Base-by-base conservation (phyloP, 805 yeast species). In the Kodamaea jinghongensis region DNA sequence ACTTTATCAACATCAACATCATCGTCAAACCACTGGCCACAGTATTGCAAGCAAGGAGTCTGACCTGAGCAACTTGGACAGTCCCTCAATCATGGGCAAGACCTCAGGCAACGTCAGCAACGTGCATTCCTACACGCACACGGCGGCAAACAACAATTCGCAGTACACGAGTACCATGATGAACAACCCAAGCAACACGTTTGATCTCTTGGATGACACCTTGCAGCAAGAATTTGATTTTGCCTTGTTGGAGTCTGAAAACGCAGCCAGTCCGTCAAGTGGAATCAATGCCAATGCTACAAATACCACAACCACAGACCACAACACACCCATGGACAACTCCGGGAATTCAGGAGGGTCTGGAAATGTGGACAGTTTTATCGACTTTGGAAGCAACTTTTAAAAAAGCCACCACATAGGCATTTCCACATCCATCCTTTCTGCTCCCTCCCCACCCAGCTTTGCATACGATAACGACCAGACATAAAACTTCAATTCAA, bases 311-410 rank as follows among this genome's bases (percentile, higher is more conserved):
- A 26, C 28, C 16, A 34, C 39, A 17, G 34, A 34, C 28, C 38
- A 28, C 17, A 38, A 31, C 31, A 31, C 41, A 4, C 41, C 41
- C 2, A 38, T 38, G 22, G 42, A 35, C 12, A 47, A 42, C 28
- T 31, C 43, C 9, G 34, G 43, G 10, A 39, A 37, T 27, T 37
- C 40, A 26, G 29, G 34, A 8, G 43, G 44, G n/a, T 44, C 39
- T 30, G 45, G 44, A 25, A 49, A 51, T 15, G 55, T 49, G n/a
- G 61, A 56, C 28, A 50, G 46, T 28, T 56, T 53, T 28, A 53
- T 56, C 26, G 51, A 47, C 31, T 47, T 45, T 35, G 49, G 49
- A 26, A 32, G 35, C 23, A 30, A 37, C 31, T 31, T 22, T 20
- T 20, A 20, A 20, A 20, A 20, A 20, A 20, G 23, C n/a, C n/a